Conservation (phyloP, 2,329 filamentous ascomycete genomes). For the Triangularia verruculosa region DNA sequence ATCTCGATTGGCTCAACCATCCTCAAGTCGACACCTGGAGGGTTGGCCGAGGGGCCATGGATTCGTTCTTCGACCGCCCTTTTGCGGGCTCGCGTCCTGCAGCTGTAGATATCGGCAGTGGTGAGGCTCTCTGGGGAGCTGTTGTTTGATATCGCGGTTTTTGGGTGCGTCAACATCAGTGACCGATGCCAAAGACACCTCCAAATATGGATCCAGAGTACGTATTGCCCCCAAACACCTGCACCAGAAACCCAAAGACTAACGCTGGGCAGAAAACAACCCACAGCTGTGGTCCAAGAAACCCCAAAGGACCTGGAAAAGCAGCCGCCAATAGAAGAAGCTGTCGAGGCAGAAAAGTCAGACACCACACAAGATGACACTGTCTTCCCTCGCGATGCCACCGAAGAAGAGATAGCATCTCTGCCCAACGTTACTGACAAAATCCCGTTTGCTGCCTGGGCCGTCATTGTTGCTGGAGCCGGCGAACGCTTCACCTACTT, state of each 20-base stretch:
- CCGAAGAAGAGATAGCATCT: slow-evolving; percentile 21
- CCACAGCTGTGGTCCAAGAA: not conserved
- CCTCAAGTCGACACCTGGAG: not conserved
- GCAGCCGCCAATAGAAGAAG: not conserved
- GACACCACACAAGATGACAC: not conserved
- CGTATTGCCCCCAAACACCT: not conserved
- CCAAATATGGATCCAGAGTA: slow-evolving; percentile 6
- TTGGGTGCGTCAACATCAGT: not conserved
- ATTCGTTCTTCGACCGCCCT: not conserved
- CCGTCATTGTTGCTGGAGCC: slow-evolving; percentile 20
- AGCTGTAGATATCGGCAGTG: not conserved
- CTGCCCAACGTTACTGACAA: slow-evolving; percentile 21
- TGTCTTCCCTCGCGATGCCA: slow-evolving; percentile 18
- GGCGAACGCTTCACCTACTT: slow-evolving; percentile 26
- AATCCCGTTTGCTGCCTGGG: slow-evolving; percentile 23
- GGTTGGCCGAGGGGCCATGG: not conserved
- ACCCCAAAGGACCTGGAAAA: not conserved
- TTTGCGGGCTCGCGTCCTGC: not conserved
- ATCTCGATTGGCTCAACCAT: not conserved
- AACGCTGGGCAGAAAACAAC: slow-evolving; percentile 1
- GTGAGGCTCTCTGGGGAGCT: not conserved
- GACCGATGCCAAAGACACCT: not conserved
- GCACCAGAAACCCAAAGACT: not conserved
- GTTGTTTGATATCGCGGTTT: not conserved
- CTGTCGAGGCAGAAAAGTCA: not conserved